Conservation (phyloP, 495 filamentous ascomycete genomes). For the Oidiodendron maius region DNA sequence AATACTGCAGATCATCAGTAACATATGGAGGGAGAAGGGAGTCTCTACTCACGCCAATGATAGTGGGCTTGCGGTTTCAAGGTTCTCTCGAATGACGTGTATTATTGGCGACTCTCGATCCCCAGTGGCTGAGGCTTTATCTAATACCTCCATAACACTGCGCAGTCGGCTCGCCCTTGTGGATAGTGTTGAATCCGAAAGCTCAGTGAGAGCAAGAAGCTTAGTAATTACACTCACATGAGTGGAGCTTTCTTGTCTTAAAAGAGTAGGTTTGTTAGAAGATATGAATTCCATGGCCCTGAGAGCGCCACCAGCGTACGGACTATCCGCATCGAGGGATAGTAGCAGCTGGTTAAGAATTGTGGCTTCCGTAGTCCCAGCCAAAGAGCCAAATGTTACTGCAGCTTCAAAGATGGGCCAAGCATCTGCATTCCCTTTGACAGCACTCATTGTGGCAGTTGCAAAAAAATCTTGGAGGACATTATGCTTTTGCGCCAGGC, state of each 20-base stretch:
- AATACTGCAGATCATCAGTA: conserved; percentile 22
- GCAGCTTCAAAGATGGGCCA: conserved; percentile 36
- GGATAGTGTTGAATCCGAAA: conserved; percentile 25
- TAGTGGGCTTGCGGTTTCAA: conserved; percentile 30
- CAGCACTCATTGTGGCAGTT: background rate
- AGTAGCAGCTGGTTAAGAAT: conserved; percentile 27
- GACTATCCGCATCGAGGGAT: conserved; percentile 8
- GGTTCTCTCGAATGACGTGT: conserved; percentile 21
- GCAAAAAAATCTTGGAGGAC: conserved; percentile 36
- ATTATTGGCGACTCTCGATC: conserved; percentile 22
- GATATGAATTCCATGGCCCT: conserved; percentile 34
- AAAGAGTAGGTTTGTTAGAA: conserved; percentile 26
- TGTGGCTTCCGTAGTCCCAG: conserved; percentile 16
- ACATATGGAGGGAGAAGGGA: background rate
- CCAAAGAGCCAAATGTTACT: conserved; percentile 27
- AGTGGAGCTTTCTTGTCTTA: conserved; percentile 25
- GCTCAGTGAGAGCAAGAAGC: conserved; percentile 38
- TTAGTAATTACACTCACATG: conserved; percentile 36
- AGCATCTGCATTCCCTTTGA: conserved; percentile 9
- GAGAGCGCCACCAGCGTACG: conserved; percentile 20
- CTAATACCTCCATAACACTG: conserved; percentile 1
- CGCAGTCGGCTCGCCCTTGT: conserved; percentile 26
- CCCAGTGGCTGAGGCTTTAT: background rate
- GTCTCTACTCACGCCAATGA: conserved; percentile 34
- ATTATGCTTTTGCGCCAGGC: conserved; percentile 20